Base-by-base conservation (phyloP, 768 basidiomycete species). In the Termitomyces sp. region DNA sequence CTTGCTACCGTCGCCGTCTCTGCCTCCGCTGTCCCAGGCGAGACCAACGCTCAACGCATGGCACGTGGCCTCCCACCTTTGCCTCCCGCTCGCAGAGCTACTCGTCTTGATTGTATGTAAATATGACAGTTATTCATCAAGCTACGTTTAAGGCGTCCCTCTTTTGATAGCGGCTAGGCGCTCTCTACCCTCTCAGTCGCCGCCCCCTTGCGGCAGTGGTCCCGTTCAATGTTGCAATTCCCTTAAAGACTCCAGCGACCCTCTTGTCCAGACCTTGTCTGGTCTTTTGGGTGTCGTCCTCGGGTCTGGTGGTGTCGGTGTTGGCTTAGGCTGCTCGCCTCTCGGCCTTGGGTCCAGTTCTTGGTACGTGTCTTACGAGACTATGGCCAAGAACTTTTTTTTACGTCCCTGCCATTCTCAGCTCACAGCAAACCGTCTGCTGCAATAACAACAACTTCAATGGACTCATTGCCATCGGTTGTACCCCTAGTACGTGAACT, bases 31-130 rank as follows among this genome's bases (percentile, higher is more conserved):
- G 69, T 71, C 15, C 59, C 68, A 16, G 61, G 66, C 33, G 78
- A 80, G 55, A 79, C 81, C 50, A 86, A 86, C 54, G 84, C 77
- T 0, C 60, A 76, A 13, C 81, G 85, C 39, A 60, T 86, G 49
- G 64, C 81, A 56, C 81, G 81, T 20, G 83, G 85, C 12, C 69
- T 86, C 4, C 67, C 74, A 31, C 84, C 82, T 18, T 67, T 74
- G 1, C 70, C 80, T 1, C 84, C 84, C n/a, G 63, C 64, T 0
- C 75, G 75, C 36, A 72, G 77, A 30, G 73, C 61, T 1, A 73
- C 76, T 0, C 70, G 69, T 13, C 67, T 71, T 8, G 61, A 27
- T 7, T 54, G 79, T 80, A 56, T 51, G 73, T 72, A 4, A 7
- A 0, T 16, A 30, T 33, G 2, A 13, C 15, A 24, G 20, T 37